phyloP scores from a whole-genome alignment of 345 rosid genomes.

The Moricandia moricandioides region DNA sequence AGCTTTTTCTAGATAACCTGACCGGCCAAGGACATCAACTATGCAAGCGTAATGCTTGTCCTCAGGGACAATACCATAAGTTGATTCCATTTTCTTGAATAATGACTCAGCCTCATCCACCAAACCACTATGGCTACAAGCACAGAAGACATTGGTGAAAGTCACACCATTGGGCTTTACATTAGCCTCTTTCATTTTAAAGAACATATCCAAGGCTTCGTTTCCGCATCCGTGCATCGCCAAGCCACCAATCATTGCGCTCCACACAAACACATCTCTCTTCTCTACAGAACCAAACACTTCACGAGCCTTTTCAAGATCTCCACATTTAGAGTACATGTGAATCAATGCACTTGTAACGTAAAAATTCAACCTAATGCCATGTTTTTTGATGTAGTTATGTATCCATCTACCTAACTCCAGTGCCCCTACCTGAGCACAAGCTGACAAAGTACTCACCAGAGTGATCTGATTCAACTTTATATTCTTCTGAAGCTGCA shows the following conservation, averaged over 20 bases:
- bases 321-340: slow-evolving; percentile 80
- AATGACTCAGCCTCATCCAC: slow-evolving; percentile 56
- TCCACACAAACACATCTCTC: slow-evolving; percentile 71
- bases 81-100: slow-evolving; percentile 50
- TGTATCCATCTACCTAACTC: slow-evolving; percentile 59
- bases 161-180: slow-evolving; percentile 66
- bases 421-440: slow-evolving; percentile 63
- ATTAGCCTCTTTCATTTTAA: slow-evolving; percentile 49
- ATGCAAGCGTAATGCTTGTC: slow-evolving; percentile 66
- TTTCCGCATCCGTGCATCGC: slow-evolving; percentile 69
- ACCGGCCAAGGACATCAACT: slow-evolving; percentile 72
- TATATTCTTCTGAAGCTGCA: slow-evolving; percentile 44
- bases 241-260: slow-evolving; percentile 72
- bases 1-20: slow-evolving; percentile 67
- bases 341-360: slow-evolving; percentile 66
- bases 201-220: slow-evolving; percentile 56
- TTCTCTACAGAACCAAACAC: slow-evolving; percentile 47
- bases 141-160: slow-evolving; percentile 60
- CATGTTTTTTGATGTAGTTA: slow-evolving; percentile 47
- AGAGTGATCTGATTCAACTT: slow-evolving; percentile 60
- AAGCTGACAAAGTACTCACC: slow-evolving; percentile 59
- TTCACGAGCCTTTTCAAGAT: slow-evolving; percentile 61
- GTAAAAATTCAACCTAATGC: slow-evolving; percentile 51
- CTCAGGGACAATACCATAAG: slow-evolving; percentile 57
- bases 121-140: slow-evolving; percentile 70